Evolutionary conservation across 2,329 filamentous ascomycete species (phyloP).

Genomic region (Chalaropsis ovoidea): DNA sequence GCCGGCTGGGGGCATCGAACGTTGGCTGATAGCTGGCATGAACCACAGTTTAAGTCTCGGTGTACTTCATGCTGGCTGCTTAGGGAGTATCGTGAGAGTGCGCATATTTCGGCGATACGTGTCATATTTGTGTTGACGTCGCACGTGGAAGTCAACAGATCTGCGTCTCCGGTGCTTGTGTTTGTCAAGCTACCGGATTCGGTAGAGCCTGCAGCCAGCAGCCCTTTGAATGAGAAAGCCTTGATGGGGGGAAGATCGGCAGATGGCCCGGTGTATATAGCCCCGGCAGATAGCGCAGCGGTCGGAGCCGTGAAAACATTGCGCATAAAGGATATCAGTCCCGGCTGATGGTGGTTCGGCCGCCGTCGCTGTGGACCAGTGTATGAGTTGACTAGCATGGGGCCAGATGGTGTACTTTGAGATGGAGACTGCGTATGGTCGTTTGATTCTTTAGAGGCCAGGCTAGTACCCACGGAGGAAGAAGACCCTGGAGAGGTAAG

Average conservation of each 20-base stretch:
- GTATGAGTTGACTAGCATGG: conserved; percentile 11
- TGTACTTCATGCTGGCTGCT: conserved; percentile 60
- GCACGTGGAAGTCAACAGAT: conserved; percentile 34
- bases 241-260: conserved; percentile 47
- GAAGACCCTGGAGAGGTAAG: background rate
- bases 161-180: background rate
- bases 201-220: conserved; percentile 38
- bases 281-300: background rate
- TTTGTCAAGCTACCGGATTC: background rate
- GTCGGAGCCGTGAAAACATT: background rate
- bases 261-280: background rate
- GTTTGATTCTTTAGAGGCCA: background rate
- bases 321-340: conserved; percentile 5
- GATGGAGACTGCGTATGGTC: background rate
- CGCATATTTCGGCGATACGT: conserved; percentile 54
- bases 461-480: background rate
- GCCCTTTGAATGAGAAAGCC: conserved; percentile 55
- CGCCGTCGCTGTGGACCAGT: conserved; percentile 23
- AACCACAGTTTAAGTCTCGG: conserved; percentile 27
- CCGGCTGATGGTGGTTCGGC: background rate
- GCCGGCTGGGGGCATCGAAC: background rate
- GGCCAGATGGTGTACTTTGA: background rate
- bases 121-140: background rate
- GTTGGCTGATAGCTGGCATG: background rate
- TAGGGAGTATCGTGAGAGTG: conserved; percentile 52